Evolutionary conservation across 129 eudicot species (phyloP), one percentile per base, ranked within the genome.

Genomic region (Artemisia annua): DNA sequence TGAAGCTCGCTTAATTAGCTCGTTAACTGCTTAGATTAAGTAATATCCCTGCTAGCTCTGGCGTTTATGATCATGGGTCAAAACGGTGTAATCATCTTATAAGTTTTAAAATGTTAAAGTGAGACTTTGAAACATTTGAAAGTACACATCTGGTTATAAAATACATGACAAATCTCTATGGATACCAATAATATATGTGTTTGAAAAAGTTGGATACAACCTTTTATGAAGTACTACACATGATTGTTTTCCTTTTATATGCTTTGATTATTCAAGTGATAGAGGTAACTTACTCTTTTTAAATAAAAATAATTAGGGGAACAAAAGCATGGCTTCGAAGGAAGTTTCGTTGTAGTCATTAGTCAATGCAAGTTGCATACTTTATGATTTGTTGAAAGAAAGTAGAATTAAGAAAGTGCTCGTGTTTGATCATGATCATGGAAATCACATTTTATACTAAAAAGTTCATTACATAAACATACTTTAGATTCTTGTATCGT

Each of bases 291-390:
- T 12, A 19, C 6, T 6, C 9, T 35, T 35, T 30, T 35, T 35
- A 35, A 35, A 35, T n/a, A n/a, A n/a, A n/a, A n/a, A n/a, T n/a
- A 35, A 0, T 35, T 5, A 35, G 44, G 44, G 5, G 22, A 70
- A 39, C 19, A 53, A 43, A 44, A 63, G 77, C 66, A 50, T 39
- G 26, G 50, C 22, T 56, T 65, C 18, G 54, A 30, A 71, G 67
- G 82, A 78, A 78, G 82, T 17, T 78, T 78, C 82, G n/a, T 51
- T 13, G 66, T 56, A 17, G 75, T 70, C 75, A 19, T 55, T 56
- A 17, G 75, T 70, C 75, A 19, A 54, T 54, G 61, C 63, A 78
- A 63, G 71, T 70, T 63, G 56, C 8, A 43, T 78, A 52, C 13
- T 63, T 24, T 54, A 78, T 62, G 53, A 52, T 78, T 62, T 78